These are phyloP conservation scores for Tolypocladium amazonense DNA, from an alignment of 2,329 filamentous ascomycete species.

Conservation along the genomic window DNA sequence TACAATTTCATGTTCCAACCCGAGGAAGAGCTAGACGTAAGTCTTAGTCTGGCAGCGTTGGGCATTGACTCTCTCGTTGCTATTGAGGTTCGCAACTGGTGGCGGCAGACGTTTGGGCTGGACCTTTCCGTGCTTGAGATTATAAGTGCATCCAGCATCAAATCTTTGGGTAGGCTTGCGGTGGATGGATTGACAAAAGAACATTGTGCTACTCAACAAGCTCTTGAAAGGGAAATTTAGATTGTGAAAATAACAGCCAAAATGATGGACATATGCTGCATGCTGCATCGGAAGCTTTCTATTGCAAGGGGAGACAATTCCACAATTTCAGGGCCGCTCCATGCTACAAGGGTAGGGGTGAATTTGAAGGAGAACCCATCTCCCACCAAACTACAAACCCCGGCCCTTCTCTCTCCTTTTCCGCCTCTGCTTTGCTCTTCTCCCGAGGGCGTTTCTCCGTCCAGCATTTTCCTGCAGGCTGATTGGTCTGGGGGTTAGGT, in stretches of 20 bases:
- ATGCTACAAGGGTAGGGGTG: no score
- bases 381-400: no score
- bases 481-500: no score
- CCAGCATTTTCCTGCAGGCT: no score
- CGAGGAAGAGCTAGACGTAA: constrained; percentile 3
- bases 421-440: no score
- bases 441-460: no score
- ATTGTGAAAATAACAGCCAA: not conserved
- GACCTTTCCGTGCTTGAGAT: constrained; percentile 4
- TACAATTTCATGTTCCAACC: constrained; percentile 5
- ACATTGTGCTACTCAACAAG: not conserved
- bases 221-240: not conserved
- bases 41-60: constrained; percentile 4
- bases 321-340: no score
- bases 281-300: no score
- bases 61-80: constrained; percentile 10
- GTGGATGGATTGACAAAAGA: not conserved
- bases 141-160: not conserved
- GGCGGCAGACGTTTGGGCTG: constrained; percentile 6
- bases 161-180: not conserved
- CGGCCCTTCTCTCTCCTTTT: no score
- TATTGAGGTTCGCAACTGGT: constrained; percentile 11
- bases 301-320: no score
- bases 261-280: no score
- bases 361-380: no score